Conservation (phyloP, 1,284 basidiomycete species). For the Irpex rosettiformis region DNA sequence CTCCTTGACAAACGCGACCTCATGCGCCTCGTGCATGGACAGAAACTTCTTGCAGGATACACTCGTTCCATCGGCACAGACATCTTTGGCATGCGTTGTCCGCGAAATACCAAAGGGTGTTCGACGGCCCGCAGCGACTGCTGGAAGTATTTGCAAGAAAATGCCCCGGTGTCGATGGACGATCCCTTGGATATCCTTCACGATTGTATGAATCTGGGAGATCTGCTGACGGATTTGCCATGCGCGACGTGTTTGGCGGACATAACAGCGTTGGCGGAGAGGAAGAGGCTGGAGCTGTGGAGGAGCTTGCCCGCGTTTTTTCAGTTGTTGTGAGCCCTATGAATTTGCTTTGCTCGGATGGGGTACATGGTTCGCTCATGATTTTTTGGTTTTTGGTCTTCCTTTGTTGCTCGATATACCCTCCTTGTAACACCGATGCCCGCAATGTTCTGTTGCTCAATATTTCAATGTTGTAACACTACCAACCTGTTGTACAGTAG, state of each 20-base stretch:
- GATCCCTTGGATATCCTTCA: slow-evolving; percentile 31
- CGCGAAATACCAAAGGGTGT: slow-evolving; percentile 26
- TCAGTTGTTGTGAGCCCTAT: slow-evolving; percentile 18
- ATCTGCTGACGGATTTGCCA: slow-evolving; percentile 28
- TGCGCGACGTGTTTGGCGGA: slow-evolving; percentile 27
- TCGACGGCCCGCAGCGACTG: slow-evolving; percentile 27
- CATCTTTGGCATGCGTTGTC: slow-evolving; percentile 28
- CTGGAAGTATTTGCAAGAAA: slow-evolving; percentile 33
- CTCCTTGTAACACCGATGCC: not conserved
- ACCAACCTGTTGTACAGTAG: not conserved
- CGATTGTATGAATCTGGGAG: slow-evolving; percentile 28
- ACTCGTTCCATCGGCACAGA: slow-evolving; percentile 29
- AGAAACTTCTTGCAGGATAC: slow-evolving; percentile 29
- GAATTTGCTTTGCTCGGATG: not conserved
- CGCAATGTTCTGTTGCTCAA: not conserved
- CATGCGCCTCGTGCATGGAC: slow-evolving; percentile 29
- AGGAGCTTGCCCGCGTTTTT: slow-evolving; percentile 29
- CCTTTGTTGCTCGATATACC: not conserved
- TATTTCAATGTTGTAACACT: not conserved
- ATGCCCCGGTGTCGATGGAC: slow-evolving; percentile 32
- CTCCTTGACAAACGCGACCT: slow-evolving; percentile 30
- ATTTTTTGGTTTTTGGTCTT: not conserved
- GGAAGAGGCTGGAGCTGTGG: slow-evolving; percentile 30
- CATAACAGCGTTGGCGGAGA: slow-evolving; percentile 27
- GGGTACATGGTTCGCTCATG: not conserved